phyloP scores from a whole-genome alignment of 768 basidiomycete genomes.

The Suillus variegatus region DNA sequence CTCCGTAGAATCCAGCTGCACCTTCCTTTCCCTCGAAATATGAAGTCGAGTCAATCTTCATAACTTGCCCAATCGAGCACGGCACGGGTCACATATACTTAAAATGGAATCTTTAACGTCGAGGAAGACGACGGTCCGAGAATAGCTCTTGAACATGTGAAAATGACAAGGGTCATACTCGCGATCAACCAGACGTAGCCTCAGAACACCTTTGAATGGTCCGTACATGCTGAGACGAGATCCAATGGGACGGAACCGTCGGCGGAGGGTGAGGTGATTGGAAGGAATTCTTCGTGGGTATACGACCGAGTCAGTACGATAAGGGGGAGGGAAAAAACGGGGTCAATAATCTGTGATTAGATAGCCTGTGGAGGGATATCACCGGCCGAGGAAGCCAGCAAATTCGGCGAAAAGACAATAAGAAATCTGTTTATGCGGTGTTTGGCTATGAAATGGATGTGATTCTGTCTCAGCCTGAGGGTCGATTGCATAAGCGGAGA shows the following conservation, averaged over 20 bases:
- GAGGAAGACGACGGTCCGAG: conserved; percentile 2
- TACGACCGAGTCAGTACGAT: conserved; percentile 34
- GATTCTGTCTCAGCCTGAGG: conserved; percentile 29
- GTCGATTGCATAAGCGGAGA: conserved; percentile 34
- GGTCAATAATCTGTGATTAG: conserved; percentile 34
- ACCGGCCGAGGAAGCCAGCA: conserved; percentile 33
- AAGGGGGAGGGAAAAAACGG: conserved; percentile 29
- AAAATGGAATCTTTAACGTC: conserved; percentile 30
- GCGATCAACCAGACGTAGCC: no score
- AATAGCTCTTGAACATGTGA: conserved; percentile 5
- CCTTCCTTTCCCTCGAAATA: conserved; percentile 11
- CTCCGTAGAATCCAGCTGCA: conserved; percentile 4
- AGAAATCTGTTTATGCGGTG: conserved; percentile 39
- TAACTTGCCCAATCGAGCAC: not conserved
- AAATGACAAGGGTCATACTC: conserved; percentile 4
- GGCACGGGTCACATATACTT: conserved; percentile 23
- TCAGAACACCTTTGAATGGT: no score
- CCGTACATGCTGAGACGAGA: no score
- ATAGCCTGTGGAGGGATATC: conserved; percentile 38
- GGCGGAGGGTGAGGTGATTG: conserved; percentile 28
- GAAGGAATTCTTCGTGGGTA: conserved; percentile 28
- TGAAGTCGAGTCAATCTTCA: conserved; percentile 6
- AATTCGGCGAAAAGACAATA: conserved; percentile 48
- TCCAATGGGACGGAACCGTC: conserved; percentile 24
- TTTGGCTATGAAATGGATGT: conserved; percentile 44